Evolutionary conservation across 2,329 filamentous ascomycete genomes (phyloP).

Genomic region (Aspergillus chevalieri): DNA sequence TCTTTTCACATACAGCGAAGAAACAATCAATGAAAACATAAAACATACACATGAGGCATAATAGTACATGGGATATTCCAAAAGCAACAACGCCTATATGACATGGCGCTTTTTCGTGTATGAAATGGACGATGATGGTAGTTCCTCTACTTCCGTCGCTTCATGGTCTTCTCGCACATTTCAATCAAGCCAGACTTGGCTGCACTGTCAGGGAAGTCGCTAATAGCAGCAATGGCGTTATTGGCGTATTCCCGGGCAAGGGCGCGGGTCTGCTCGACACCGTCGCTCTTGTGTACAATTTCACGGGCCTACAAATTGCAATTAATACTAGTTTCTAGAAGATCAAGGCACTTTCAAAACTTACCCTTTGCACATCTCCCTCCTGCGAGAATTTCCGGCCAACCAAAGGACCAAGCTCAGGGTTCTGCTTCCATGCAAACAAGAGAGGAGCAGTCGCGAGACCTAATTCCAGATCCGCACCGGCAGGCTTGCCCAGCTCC

Average conservation of each 20-base stretch:
- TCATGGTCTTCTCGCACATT: slow-evolving; percentile 89
- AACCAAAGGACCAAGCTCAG: slow-evolving; percentile 78
- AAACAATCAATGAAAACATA: background rate
- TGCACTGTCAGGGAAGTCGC: slow-evolving; percentile 82
- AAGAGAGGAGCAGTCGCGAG: slow-evolving; percentile 88
- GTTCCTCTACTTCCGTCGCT: slow-evolving; percentile 65
- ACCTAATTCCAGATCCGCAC: slow-evolving; percentile 87
- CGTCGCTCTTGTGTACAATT: slow-evolving; percentile 74
- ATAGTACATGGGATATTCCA: background rate
- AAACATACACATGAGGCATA: background rate
- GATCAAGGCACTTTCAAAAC: slow-evolving; percentile 22
- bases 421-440: slow-evolving; percentile 89
- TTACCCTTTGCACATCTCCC: slow-evolving; percentile 78
- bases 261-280: slow-evolving; percentile 84
- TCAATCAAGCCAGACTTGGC: slow-evolving; percentile 86
- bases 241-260: slow-evolving; percentile 87
- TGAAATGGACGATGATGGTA: background rate
- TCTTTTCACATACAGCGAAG: background rate
- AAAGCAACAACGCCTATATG: too few relatives aligned
- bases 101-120: background rate
- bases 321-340: slow-evolving; percentile 6
- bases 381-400: slow-evolving; percentile 80
- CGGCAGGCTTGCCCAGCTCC: slow-evolving; percentile 89
- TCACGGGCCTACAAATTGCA: slow-evolving; percentile 65
- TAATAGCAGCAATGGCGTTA: slow-evolving; percentile 79